phyloP scores from a whole-genome alignment of 2,329 filamentous ascomycete species.

The Fusarium scirpi region DNA sequence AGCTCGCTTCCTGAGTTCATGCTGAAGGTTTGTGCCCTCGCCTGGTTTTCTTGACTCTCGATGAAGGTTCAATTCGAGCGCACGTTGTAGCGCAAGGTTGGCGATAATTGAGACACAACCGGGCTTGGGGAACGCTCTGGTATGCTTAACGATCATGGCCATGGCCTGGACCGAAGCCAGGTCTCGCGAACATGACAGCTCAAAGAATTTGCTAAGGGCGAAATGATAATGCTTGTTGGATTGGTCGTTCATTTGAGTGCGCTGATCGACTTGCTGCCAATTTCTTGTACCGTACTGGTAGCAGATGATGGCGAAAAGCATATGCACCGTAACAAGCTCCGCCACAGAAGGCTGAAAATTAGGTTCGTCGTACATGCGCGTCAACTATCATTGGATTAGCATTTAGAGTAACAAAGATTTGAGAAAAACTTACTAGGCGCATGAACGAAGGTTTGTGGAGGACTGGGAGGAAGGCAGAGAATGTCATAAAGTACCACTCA shows the following conservation, averaged over 20 bases:
- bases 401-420: not conserved
- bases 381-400: slow-evolving; percentile 58
- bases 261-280: slow-evolving; percentile 64
- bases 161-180: slow-evolving; percentile 79
- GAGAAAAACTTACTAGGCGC: slow-evolving; percentile 65
- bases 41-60: slow-evolving; percentile 69
- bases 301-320: slow-evolving; percentile 82
- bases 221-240: slow-evolving; percentile 86
- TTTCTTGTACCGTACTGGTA: slow-evolving; percentile 83
- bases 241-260: slow-evolving; percentile 68
- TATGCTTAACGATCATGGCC: slow-evolving; percentile 76
- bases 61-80: slow-evolving; percentile 81
- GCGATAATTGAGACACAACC: slow-evolving; percentile 78
- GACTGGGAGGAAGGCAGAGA: slow-evolving; percentile 79
- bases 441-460: slow-evolving; percentile 83
- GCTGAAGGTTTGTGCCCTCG: slow-evolving; percentile 67
- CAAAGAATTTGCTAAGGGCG: slow-evolving; percentile 74
- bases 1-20: slow-evolving; percentile 80
- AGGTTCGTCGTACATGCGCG: slow-evolving; percentile 76
- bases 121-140: slow-evolving; percentile 83
- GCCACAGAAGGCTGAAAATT: slow-evolving; percentile 70
- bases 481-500: slow-evolving; percentile 79
- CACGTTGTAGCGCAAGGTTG: slow-evolving; percentile 73
- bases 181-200: slow-evolving; percentile 71
- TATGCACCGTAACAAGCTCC: slow-evolving; percentile 78